phyloP scores from a whole-genome alignment of 2,329 filamentous ascomycete species.

The Corniculantispora saksenae region DNA sequence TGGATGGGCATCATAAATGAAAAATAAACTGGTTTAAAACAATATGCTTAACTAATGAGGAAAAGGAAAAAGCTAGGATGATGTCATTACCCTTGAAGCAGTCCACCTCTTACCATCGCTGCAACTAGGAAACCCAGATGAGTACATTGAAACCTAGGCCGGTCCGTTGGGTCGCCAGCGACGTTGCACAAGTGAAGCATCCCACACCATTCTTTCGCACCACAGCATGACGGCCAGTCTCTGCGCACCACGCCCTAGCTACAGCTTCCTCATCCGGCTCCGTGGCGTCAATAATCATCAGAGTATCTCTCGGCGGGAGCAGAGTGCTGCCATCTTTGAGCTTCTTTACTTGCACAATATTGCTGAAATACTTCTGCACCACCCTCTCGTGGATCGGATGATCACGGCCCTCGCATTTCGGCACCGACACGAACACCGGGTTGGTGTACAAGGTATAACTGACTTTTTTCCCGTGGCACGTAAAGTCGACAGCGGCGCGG shows the following conservation, averaged over 20 bases:
- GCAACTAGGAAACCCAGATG: too few species aligned
- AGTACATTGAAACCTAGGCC: too few species aligned
- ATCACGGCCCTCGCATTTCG: background rate
- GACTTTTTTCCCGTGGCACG: background rate
- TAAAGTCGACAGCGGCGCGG: background rate
- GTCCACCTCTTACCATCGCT: background rate
- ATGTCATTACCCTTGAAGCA: background rate
- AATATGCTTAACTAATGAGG: background rate
- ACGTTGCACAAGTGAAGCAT: background rate
- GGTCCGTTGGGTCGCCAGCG: background rate
- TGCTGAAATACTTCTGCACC: background rate
- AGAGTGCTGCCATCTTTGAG: background rate
- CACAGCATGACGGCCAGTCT: conserved; percentile 3
- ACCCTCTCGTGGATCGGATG: conserved; percentile 2
- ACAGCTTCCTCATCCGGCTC: background rate
- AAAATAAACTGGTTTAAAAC: background rate
- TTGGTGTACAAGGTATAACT: background rate
- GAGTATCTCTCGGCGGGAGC: background rate
- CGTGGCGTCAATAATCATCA: conserved; percentile 8
- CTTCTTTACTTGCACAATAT: background rate
- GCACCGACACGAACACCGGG: background rate
- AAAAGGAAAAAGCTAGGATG: background rate
- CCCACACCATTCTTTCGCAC: conserved; percentile 2
- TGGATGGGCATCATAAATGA: background rate
- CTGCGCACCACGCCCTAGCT: conserved; percentile 3